These are phyloP conservation scores for Pestalotiopsis sp. DNA, from an alignment of 2,329 filamentous ascomycete species.

Conservation along the genomic window DNA sequence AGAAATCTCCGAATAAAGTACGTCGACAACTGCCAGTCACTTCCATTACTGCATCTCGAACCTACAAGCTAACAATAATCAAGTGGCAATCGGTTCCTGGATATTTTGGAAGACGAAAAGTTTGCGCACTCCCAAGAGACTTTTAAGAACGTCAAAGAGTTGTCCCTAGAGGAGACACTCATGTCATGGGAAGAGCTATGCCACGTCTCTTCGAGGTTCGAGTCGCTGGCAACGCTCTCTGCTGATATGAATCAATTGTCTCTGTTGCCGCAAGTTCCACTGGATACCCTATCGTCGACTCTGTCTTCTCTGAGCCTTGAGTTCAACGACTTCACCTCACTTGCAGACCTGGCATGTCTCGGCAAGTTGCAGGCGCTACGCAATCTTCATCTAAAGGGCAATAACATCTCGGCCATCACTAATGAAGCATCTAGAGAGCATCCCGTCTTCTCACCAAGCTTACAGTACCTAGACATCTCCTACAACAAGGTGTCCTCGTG, in stretches of 20 bases:
- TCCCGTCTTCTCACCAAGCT: slow-evolving; percentile 53
- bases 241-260: slow-evolving; percentile 63
- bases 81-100: slow-evolving; percentile 75
- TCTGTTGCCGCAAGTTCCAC: slow-evolving; percentile 46
- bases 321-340: slow-evolving; percentile 67
- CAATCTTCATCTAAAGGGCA: slow-evolving; percentile 75
- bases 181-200: slow-evolving; percentile 68
- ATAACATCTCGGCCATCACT: slow-evolving; percentile 60
- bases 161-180: slow-evolving; percentile 70
- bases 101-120: slow-evolving; percentile 44
- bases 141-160: slow-evolving; percentile 57
- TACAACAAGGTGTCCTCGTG: slow-evolving; percentile 72
- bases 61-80: neutral
- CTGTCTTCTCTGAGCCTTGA: slow-evolving; percentile 71
- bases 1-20: slow-evolving; percentile 73
- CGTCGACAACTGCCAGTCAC: slow-evolving; percentile 30
- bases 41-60: neutral
- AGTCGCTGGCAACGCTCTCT: slow-evolving; percentile 50
- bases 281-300: slow-evolving; percentile 46
- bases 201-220: slow-evolving; percentile 56
- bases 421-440: slow-evolving; percentile 29
- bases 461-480: slow-evolving; percentile 73
- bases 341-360: slow-evolving; percentile 62
- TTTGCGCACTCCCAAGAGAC: slow-evolving; percentile 37
- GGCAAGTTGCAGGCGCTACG: slow-evolving; percentile 53